Evolutionary conservation across 352 stramenopile genomes (phyloP).

Genomic region (Globisporangium paddicum): DNA sequence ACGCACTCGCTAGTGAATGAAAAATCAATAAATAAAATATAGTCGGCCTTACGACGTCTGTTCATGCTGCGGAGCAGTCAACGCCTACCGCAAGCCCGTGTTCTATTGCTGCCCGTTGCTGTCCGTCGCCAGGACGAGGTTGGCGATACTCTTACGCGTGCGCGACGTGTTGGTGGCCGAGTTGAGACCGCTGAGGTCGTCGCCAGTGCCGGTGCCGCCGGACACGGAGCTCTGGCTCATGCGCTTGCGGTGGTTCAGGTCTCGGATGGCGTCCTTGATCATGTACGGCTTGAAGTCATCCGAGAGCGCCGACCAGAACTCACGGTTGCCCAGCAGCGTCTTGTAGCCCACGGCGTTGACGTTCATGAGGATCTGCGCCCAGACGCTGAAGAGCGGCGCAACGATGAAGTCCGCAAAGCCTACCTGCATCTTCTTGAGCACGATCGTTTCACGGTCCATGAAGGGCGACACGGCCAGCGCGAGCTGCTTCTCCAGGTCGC

Average conservation of each 20-base stretch:
- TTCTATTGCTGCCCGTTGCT: conserved; percentile 4
- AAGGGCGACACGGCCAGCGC: conserved; percentile 88
- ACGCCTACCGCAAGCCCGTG: no score
- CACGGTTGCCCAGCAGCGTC: conserved; percentile 66
- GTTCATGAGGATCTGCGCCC: conserved; percentile 75
- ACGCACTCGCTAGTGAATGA: conserved; percentile 36
- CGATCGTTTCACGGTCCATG: conserved; percentile 91
- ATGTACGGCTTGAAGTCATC: conserved; percentile 85
- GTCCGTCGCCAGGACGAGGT: conserved; percentile 12
- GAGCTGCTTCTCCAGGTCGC: conserved; percentile 93
- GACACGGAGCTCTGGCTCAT: conserved; percentile 18
- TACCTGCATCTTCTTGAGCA: conserved; percentile 92
- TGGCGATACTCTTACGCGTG: conserved; percentile 8
- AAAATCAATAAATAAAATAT: conserved; percentile 30
- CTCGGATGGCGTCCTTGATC: conserved; percentile 74
- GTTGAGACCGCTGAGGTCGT: not conserved
- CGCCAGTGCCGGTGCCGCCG: not conserved
- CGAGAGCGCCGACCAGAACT: conserved; percentile 75
- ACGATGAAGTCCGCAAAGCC: conserved; percentile 96
- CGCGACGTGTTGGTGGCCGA: conserved; percentile 4
- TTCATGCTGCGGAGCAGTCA: no score
- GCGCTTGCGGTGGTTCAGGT: conserved; percentile 38
- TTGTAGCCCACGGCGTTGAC: conserved; percentile 66
- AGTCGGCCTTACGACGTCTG: not conserved
- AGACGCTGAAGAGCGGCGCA: conserved; percentile 79